Evolutionary conservation across 2,329 filamentous ascomycete genomes (phyloP).

Genomic region (Botryotinia convoluta): DNA sequence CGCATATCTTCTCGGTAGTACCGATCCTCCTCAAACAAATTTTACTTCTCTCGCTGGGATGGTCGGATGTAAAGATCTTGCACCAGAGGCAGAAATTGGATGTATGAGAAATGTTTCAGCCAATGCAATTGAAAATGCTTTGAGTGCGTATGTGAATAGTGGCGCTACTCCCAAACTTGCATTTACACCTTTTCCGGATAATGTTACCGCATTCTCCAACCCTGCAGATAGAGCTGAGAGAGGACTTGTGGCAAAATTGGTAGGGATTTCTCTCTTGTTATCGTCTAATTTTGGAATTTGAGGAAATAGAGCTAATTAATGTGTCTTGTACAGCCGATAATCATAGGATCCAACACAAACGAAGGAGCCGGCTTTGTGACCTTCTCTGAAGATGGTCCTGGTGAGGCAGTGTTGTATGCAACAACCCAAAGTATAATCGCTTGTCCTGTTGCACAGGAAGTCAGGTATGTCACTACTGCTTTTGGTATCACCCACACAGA

Average conservation of each 20-base stretch:
- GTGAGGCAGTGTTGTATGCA: constrained; percentile 15
- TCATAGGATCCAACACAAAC: constrained; percentile 34
- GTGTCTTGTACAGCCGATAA: constrained; percentile 27
- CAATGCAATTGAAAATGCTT: constrained; percentile 23
- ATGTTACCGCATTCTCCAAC: neutral
- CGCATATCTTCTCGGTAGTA: constrained; percentile 16
- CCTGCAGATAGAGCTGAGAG: neutral
- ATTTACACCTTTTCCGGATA: constrained; percentile 21
- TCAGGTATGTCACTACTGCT: constrained; percentile 10
- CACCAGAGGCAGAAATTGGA: constrained; percentile 28
- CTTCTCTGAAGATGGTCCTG: constrained; percentile 25
- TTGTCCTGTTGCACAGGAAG: constrained; percentile 25
- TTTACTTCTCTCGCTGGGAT: constrained; percentile 33
- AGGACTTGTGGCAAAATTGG: constrained; percentile 22
- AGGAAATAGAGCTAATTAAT: neutral
- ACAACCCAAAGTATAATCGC: constrained; percentile 19
- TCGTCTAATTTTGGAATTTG: neutral
- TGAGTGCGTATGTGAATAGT: constrained; percentile 24
- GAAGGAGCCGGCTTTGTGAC: constrained; percentile 32
- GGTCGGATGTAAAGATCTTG: constrained; percentile 32
- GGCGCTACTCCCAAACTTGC: constrained; percentile 20
- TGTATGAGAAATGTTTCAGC: constrained; percentile 32
- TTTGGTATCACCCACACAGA: neutral
- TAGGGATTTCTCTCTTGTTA: constrained; percentile 10
- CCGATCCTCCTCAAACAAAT: constrained; percentile 25